Base-by-base conservation (phyloP, 2,329 filamentous ascomycete genomes). In the Sclerotinia borealis region DNA sequence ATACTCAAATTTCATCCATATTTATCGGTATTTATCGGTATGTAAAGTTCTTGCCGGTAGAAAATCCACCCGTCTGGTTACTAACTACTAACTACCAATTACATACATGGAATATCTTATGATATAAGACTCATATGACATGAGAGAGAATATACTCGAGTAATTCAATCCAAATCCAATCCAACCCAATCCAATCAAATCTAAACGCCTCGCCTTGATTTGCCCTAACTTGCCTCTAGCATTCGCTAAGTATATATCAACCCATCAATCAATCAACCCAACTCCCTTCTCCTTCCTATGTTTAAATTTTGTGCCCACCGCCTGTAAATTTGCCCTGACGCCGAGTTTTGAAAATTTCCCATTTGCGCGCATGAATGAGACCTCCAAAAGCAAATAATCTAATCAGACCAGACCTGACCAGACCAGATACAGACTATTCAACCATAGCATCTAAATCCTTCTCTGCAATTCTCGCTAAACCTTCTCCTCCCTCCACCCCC, bases 371-470 rank as follows among this genome's bases (percentile, higher is more conserved):
- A n/a, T 22, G 39, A 17, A 22, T 34, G 8, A 7, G n/a, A 45
- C n/a, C 13, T 45, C n/a, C n/a, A n/a, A n/a, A n/a, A n/a, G 19
- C 29, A 2, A 31, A 5, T 5, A n/a, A n/a, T n/a, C n/a, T n/a
- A n/a, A n/a, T 5, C 10, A 10, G 17, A 19, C 47, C 47, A n/a
- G 27, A n/a, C 45, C 22, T 27, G 13, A 27, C 13, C 22, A 17
- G 27, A 45, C 27, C 9, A 34, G 19, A 25, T 22, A 22, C 11
- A 37, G n/a, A 25, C n/a, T 34, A 62, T 45, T 62, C 59, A 37
- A 56, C 39, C 59, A 62, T 62, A 37, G 41, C 59, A 45, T 62
- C 59, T 10, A 54, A 6, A 7, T 56, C 59, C 7, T 25, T 25
- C 27, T 36, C 48, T 10, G 15, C 15, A 45, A 19, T 54, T 27